Percentiles rank a stretch among this genome's conserved stretches.
Evolutionary conservation across 371 early-diverging fungal species (phyloP).

Genomic region (Mortierella sp.): DNA sequence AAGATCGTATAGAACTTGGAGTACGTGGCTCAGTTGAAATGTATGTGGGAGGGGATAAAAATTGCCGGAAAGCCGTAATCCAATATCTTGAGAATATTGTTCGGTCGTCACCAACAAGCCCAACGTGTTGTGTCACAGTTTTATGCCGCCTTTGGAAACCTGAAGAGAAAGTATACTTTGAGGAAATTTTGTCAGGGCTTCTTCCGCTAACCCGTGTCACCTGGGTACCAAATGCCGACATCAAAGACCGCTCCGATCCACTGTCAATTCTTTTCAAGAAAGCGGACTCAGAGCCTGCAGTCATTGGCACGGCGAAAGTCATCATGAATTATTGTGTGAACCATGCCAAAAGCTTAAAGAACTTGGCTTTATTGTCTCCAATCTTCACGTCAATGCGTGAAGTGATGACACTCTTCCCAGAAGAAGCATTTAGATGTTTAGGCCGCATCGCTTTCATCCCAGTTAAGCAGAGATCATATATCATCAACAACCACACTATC

Average conservation of each 20-base stretch:
- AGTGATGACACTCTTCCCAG: slow-evolving; percentile 14
- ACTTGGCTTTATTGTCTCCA: slow-evolving; percentile 17
- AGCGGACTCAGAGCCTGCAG: slow-evolving; percentile 4
- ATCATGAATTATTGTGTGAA: slow-evolving; percentile 22
- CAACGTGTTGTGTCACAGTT: not conserved
- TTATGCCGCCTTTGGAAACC: slow-evolving; percentile 8
- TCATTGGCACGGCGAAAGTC: slow-evolving; percentile 18
- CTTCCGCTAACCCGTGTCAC: not conserved
- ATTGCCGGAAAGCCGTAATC: not conserved
- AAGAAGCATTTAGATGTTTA: slow-evolving; percentile 6
- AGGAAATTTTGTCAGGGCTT: not conserved
- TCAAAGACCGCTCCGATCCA: not conserved
- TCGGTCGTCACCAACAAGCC: not conserved
- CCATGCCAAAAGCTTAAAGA: slow-evolving; percentile 22
- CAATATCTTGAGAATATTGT: slow-evolving; percentile 2
- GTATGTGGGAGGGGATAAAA: slow-evolving; percentile 4
- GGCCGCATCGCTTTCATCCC: slow-evolving; percentile 16
- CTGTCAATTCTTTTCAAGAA: slow-evolving; percentile 3
- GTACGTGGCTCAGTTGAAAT: slow-evolving; percentile 4
- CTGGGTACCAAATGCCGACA: slow-evolving; percentile 14
- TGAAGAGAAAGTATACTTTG: not conserved
- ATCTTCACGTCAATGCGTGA: slow-evolving; percentile 11
- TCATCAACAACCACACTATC: slow-evolving; percentile 6
- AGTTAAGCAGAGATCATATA: slow-evolving; percentile 8
- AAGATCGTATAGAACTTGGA: slow-evolving; percentile 4